Evolutionary conservation across 352 stramenopile genomes (phyloP).

Genomic region (Globisporangium iwayamae): DNA sequence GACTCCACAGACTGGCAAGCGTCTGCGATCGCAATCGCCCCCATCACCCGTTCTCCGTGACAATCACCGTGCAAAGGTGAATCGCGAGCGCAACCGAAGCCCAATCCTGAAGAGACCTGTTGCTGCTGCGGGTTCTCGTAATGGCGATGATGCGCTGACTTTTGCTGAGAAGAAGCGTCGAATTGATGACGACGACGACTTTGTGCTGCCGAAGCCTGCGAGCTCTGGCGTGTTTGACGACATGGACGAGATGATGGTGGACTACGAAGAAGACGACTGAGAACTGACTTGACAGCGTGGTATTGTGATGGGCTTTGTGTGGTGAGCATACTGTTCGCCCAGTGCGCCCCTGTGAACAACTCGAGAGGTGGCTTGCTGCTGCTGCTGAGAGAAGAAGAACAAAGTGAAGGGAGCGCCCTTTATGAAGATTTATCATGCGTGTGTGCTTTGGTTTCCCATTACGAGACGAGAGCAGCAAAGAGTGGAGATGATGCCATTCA

Average conservation of each 20-base stretch:
- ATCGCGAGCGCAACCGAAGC: constrained; percentile 6
- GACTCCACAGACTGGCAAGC: constrained; percentile 14
- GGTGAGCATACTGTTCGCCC: not conserved
- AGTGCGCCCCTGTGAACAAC: not conserved
- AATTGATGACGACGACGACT: constrained; percentile 22
- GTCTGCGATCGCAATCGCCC: constrained; percentile 19
- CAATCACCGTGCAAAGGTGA: not conserved
- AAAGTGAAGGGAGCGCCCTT: constrained; percentile 2
- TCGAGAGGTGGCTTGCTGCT: not conserved
- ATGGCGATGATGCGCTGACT: not conserved
- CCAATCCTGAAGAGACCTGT: constrained; percentile 7
- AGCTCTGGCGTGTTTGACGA: constrained; percentile 47
- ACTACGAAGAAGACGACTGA: constrained; percentile 82
- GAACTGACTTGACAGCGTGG: not conserved
- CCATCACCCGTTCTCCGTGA: constrained; percentile 35
- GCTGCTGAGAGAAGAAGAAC: constrained; percentile 14
- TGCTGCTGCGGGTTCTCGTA: not conserved
- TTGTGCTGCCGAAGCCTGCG: constrained; percentile 29
- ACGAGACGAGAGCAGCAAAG: constrained; percentile 1
- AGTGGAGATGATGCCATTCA: constrained; percentile 10
- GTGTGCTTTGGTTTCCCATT: constrained; percentile 26
- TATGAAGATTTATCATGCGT: constrained; percentile 41
- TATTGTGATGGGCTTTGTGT: constrained; percentile 1
- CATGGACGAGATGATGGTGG: constrained; percentile 76
- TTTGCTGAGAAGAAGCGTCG: constrained; percentile 18